Evolutionary conservation across 176 grass and related monocot genomes (phyloP), one percentile per base, ranked within the genome.

Genomic region (Thinopyrum elongatum): DNA sequence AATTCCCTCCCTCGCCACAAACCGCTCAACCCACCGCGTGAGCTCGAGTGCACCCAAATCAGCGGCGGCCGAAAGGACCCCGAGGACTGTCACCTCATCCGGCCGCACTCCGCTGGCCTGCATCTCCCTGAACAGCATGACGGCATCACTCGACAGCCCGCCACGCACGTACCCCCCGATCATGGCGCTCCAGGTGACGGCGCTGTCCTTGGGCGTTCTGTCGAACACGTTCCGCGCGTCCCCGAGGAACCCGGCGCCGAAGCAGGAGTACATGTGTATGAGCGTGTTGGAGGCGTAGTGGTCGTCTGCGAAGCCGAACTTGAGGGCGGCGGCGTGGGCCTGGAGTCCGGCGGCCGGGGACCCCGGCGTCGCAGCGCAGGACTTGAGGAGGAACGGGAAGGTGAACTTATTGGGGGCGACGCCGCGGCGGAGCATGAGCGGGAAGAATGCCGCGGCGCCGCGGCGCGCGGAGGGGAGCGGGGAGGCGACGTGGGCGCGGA

Each of bases 121-220:
- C 90, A 95, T 95, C 65, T 82, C 87, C 41, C 93, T 68, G 63
- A 95, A 95, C 63, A 95, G 49, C 35, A 39, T 25, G 10, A 95
- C 83, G 0, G 93, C 93, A 19, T 90, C 79, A 44, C 79, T 47
- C 12, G 90, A 95, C 49, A 80, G 71, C 0, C 93, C 90, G 21
- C 73, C 81, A 8, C 86, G 88, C 21, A 92, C 90, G 34, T 92
- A 95, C 23, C 88, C 93, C 3, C 90, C 93, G 22, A 95, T 95
- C 88, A 95, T 95, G 1, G 88, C 90, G 41, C 93, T 92, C 93
- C 93, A 95, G 3, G 93, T 95, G 13, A 95, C 93, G 1, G 86
- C 44, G 15, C 79, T 92, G 21, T 66, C 74, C 47, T 65, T 87
- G 2, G 86, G 38, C 80, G 67, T 90, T 90, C 88, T 86, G 8